phyloP scores from a whole-genome alignment of 2,329 filamentous ascomycete genomes.

The Colletotrichum liriopes region DNA sequence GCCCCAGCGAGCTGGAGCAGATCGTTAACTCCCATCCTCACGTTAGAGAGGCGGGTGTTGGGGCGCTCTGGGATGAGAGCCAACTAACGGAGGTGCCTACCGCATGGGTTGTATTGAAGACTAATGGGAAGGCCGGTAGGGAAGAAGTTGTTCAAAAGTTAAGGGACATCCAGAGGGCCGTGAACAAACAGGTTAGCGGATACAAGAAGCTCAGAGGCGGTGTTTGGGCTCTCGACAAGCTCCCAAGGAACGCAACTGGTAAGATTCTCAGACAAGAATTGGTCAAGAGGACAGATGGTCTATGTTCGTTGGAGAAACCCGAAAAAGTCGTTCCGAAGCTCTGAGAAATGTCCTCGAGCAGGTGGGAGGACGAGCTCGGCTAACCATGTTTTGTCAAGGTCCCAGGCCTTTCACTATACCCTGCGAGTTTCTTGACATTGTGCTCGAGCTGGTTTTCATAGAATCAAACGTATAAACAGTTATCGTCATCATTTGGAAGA shows the following conservation, averaged over 20 bases:
- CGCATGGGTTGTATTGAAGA: conserved; percentile 55
- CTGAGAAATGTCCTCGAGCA: conserved; percentile 2
- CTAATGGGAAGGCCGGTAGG: conserved; percentile 30
- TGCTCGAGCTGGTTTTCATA: neutral
- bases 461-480: too few relatives aligned
- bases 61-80: conserved; percentile 54
- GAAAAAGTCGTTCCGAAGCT: conserved; percentile 19
- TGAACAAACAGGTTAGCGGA: conserved; percentile 56
- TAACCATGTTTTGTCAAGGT: too few relatives aligned
- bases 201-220: conserved; percentile 60
- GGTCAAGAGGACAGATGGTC: conserved; percentile 49
- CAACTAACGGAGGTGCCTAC: conserved; percentile 57
- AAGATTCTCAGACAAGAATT: conserved; percentile 55
- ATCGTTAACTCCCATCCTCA: conserved; percentile 55
- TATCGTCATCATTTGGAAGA: neutral
- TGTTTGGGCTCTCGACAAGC: conserved; percentile 51
- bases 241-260: conserved; percentile 56
- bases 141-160: conserved; percentile 34
- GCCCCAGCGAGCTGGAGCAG: conserved; percentile 55
- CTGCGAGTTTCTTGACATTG: neutral
- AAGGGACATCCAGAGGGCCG: conserved; percentile 32
- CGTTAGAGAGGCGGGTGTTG: conserved; percentile 55
- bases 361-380: neutral
- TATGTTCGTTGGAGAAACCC: conserved; percentile 49
- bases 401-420: neutral